Base-by-base conservation (phyloP, 164 flowering plant genomes). In the Berberis thunbergii region DNA sequence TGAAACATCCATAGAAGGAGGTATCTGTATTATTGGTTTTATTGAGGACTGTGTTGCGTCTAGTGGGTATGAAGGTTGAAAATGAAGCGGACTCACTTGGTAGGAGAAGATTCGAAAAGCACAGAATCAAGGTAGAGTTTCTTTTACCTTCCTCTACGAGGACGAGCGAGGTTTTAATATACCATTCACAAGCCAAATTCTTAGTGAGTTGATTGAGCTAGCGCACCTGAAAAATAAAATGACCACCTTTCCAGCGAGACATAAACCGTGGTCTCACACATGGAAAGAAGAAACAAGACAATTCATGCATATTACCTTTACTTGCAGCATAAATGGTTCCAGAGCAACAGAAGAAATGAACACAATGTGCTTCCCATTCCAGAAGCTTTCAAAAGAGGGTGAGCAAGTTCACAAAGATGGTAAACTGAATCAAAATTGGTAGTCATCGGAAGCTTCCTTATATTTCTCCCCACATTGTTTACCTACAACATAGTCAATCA, bases 121-220 rank as follows among this genome's bases (percentile, higher is more conserved):
- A 26, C 26, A 26, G 26, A 26, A 52, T 26, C 26, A 4, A 52
- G 11, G 54, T 4, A 52, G 54, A 52, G 54, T 10, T 41, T 7
- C 2, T 6, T 56, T 73, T 85, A 89, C 92, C 63, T 70, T 62
- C 68, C n/a, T 84, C 77, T 8, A 79, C 0, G 26, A 26, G 26
- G 26, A 26, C 83, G n/a, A 87, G 85, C 1, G 88, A 72, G 65
- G 97, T 90, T 64, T 67, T 79, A 61, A 80, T 84, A 64, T 73
- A 77, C 88, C 91, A 88, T 71, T 88, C 97, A 68, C 92, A 88
- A 57, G 97, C 93, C 77, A 90, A 73, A 60, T 76, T 79, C 72
- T 68, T 85, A 1, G 95, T 79, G 10, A 86, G 70, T 55, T 86
- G 92, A 76, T 88, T 88, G 38, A 86, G 78, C 44, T 26, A 26